Evolutionary conservation across 106 monocot genomes (phyloP), one percentile per base, ranked within the genome.

Genomic region (Alisma plantagoaquatica): DNA sequence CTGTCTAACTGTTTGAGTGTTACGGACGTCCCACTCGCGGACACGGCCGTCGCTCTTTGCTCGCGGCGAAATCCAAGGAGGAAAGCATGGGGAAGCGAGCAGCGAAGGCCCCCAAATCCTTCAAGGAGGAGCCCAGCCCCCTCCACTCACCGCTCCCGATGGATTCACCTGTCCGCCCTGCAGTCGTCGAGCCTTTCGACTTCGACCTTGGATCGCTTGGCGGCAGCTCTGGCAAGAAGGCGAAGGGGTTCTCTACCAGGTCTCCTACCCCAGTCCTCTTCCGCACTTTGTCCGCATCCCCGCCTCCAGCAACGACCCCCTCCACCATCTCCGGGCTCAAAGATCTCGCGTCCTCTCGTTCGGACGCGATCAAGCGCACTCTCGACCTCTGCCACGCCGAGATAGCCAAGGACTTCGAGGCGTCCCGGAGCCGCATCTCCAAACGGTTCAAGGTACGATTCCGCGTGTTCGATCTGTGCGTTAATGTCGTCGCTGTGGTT

Each of bases 371-470:
- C 22, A 75, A 75, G 72, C 53, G 68, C 27, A 58, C 43, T 27
- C 42, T 81, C 47, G 80, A 81, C 18, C 50, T 26, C 29, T 49
- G 63, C 64, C 71, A 75, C 41, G 61, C 63, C 44, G 72, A 75
- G 63, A 31, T 59, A 27, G 27, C 68, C 63, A 80, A 71, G 75
- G 80, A 75, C 43, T 41, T 75, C 49, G 72, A 71, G 2, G 60
- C 68, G 7, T 72, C 75, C 68, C 8, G 44, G 14, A 29, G 44
- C 23, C 46, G 68, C 28, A 51, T 81, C 49, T 49, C 75, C 64
- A 81, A 81, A 29, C 33, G 80, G 1, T 58, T 67, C 64, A 81
- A 81, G 80, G 80, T 81, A 18, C 38, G 23, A 49, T 44, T 15
- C 45, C n/a, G n/a, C 45, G 11, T 16, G 3, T 3, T 10, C 45